Percentiles rank a stretch among this genome's conserved stretches.
Evolutionary conservation across 139 green algal species (phyloP).

Genomic region (Coelastrella sp.): DNA sequence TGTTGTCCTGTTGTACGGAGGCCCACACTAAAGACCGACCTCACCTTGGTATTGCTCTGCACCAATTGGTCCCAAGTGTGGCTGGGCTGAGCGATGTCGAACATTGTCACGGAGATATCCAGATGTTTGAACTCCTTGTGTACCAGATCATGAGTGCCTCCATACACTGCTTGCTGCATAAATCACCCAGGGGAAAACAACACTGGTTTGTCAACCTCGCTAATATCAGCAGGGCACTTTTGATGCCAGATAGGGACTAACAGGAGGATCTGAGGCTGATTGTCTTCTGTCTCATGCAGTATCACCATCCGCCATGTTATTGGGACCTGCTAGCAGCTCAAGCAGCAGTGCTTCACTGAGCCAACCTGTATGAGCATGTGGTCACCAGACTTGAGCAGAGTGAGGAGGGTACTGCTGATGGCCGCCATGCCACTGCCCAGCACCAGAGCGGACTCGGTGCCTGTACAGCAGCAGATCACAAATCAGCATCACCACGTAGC

Average conservation of each 20-base stretch:
- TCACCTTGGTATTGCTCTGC: conserved; percentile 65
- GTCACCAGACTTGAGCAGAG: conserved; percentile 56
- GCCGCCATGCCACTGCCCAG: conserved; percentile 61
- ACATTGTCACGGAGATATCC: conserved; percentile 92
- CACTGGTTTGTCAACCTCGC: not conserved
- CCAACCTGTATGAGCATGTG: conserved; percentile 61
- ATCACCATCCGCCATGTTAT: not conserved
- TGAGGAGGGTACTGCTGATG: conserved; percentile 54
- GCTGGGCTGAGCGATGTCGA: conserved; percentile 86
- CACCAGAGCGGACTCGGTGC: conserved; percentile 54
- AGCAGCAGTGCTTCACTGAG: not conserved
- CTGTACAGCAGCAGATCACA: no score
- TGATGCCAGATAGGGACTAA: not conserved
- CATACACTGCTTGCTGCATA: conserved; percentile 85
- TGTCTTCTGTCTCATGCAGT: not conserved
- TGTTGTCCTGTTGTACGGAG: no score
- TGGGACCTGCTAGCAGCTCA: not conserved
- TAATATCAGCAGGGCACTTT: no score
- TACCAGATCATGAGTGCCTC: conserved; percentile 93
- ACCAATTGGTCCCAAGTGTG: conserved; percentile 71
- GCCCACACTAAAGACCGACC: no score
- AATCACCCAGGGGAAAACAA: not conserved
- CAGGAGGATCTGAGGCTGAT: not conserved
- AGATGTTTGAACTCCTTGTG: conserved; percentile 92
- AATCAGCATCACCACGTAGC: conserved; percentile 20